Base-by-base conservation (phyloP, 2,329 filamentous ascomycete species). In the Aspergillus persii region DNA sequence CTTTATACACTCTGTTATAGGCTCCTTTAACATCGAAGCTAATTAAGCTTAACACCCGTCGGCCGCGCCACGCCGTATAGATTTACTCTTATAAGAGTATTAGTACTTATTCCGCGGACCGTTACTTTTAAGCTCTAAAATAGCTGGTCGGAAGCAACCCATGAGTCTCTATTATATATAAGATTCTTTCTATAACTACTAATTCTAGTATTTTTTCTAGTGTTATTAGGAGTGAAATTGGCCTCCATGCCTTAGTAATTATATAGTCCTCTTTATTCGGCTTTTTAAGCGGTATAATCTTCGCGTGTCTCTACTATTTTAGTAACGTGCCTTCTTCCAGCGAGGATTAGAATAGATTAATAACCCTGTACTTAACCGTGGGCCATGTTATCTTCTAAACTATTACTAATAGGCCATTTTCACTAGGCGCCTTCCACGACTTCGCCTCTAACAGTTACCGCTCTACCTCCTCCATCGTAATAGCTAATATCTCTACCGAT, bases 21-120 rank as follows among this genome's bases (percentile, higher is more conserved):
- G 73, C 76, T 84, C 75, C 74, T 60, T 79, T 78, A 2, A 79
- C 65, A 63, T 79, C 71, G 53, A 78, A 78, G 56, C 69, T 74
- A 50, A 60, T 50, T 8, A 77, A 63, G 53, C 70, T 74, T 4
- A 76, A 59, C 7, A 73, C 68, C 60, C 69, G 68, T 51, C 62
- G 57, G 46, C 60, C 66, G 65, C 57, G 66, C 74, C 53, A 74
- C 44, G 65, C 71, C 3, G 63, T 57, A 41, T 72, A 71, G 36
- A 75, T 69, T 7, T 67, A 18, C 59, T 74, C 55, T 36, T 69
- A 50, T 15, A 76, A 47, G 41, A 73, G 59, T 2, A 71, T 7
- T 3, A 78, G 69, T 55, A 73, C 72, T 51, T 77, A 65, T 62
- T 72, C 70, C 30, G 68, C 67, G 33, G 71, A 74, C 46, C 69